Conservation (phyloP, 192 early-diverging fungal genomes). For the Coemansia javaensis region DNA sequence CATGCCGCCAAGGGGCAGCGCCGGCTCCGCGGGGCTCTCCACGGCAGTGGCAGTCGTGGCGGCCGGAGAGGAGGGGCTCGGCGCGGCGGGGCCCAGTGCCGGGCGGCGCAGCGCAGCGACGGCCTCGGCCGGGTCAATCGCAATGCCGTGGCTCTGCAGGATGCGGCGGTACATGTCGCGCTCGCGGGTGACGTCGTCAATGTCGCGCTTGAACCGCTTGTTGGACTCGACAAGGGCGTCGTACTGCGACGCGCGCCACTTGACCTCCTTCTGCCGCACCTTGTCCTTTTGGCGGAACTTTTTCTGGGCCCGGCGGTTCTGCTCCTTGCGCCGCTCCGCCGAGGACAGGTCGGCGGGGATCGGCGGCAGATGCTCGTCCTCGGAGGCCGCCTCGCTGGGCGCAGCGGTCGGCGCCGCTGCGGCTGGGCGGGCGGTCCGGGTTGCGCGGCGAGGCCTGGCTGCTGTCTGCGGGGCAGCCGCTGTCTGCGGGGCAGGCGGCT, state of each 20-base stretch:
- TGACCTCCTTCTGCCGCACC: conserved; percentile 51
- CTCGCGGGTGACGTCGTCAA: conserved; percentile 31
- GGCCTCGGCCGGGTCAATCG: not conserved
- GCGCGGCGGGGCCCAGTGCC: not conserved
- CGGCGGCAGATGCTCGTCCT: conserved; percentile 15
- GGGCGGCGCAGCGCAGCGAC: not conserved
- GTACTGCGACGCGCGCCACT: conserved; percentile 51
- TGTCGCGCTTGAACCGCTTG: conserved; percentile 49
- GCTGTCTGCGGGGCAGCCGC: not conserved
- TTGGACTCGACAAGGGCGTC: conserved; percentile 39
- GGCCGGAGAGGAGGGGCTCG: conserved; percentile 1
- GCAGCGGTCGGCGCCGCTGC: not conserved
- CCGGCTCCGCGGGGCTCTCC: conserved; percentile 14
- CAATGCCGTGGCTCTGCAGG: conserved; percentile 35
- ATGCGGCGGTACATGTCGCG: conserved; percentile 43
- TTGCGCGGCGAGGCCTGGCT: not conserved
- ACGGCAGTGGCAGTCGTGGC: no score
- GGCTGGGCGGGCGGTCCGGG: no score
- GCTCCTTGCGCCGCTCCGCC: conserved; percentile 46
- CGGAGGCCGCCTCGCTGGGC: conserved; percentile 11
- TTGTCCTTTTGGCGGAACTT: conserved; percentile 54
- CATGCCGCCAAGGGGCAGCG: conserved; percentile 15
- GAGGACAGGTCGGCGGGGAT: conserved; percentile 28
- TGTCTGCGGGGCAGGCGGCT: no score
- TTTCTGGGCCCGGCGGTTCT: conserved; percentile 52